Percentiles rank a stretch among this genome's conserved stretches.
These are phyloP conservation scores for Vaccinium macrocarpon DNA, from an alignment of 148 eudicot species.

Conservation along the genomic window DNA sequence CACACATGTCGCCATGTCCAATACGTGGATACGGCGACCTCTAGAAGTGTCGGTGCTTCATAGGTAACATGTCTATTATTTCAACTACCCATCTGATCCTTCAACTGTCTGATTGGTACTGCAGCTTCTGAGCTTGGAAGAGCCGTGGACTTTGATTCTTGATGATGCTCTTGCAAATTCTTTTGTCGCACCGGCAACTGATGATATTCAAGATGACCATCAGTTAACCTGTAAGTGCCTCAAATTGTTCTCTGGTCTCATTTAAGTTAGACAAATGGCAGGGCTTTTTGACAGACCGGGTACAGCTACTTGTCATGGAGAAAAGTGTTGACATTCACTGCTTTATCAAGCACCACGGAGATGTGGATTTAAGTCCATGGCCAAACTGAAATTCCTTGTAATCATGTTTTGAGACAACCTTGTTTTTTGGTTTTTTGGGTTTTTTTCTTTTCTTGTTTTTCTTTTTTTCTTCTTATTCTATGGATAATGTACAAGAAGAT, in stretches of 20 bases:
- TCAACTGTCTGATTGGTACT: slow-evolving; percentile 14
- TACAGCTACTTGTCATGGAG: background rate
- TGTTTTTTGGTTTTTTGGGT: background rate
- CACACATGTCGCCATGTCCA: too few species aligned
- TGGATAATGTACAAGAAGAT: background rate
- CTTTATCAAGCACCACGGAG: background rate
- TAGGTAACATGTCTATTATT: background rate
- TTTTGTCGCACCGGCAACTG: slow-evolving; percentile 82
- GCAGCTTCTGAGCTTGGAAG: slow-evolving; percentile 74
- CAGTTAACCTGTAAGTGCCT: slow-evolving; percentile 68
- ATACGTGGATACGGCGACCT: too few species aligned
- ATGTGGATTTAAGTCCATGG: background rate
- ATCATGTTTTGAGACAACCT: background rate
- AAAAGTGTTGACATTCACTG: background rate
- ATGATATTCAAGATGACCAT: slow-evolving; percentile 66
- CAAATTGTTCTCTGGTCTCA: background rate
- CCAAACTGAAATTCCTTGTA: background rate
- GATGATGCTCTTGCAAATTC: slow-evolving; percentile 96
- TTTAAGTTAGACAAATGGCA: background rate
- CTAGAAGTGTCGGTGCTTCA: too few species aligned
- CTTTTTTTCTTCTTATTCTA: background rate
- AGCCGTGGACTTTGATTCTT: slow-evolving; percentile 78
- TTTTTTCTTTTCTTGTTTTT: background rate
- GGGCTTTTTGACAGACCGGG: background rate
- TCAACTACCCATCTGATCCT: background rate